A percentile compares a stretch with the other conserved stretches of the same genome.
phyloP scores from a whole-genome alignment of 768 basidiomycete genomes.

The Rhizopogon salebrosus region DNA sequence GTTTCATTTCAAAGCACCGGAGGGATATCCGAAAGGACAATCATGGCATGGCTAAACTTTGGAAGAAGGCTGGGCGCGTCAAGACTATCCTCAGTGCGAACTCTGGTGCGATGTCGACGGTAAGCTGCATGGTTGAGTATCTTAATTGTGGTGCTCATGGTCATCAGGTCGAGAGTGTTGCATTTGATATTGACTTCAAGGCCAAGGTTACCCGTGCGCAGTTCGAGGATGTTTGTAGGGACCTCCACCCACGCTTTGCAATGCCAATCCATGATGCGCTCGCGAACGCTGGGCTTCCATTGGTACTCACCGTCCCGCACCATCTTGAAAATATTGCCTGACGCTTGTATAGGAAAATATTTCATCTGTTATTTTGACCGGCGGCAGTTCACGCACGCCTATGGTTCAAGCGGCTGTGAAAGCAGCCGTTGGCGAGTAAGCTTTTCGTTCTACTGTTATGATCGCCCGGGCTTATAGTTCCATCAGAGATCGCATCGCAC shows the following conservation, averaged over 20 bases:
- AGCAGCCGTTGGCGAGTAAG: conserved; percentile 72
- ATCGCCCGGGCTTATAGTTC: not conserved
- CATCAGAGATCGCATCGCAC: conserved; percentile 75
- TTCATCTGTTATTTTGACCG: conserved; percentile 87
- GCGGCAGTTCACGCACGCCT: conserved; percentile 85
- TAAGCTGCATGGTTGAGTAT: conserved; percentile 30
- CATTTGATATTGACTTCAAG: conserved; percentile 88
- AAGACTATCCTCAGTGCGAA: conserved; percentile 95
- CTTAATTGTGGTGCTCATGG: conserved; percentile 3
- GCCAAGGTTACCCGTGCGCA: conserved; percentile 67
- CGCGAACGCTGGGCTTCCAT: conserved; percentile 53
- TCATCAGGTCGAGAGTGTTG: conserved; percentile 75
- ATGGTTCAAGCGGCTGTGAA: conserved; percentile 86
- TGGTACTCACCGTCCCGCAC: conserved; percentile 35
- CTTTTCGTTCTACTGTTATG: conserved; percentile 6
- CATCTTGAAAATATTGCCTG: not conserved
- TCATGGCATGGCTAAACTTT: conserved; percentile 86
- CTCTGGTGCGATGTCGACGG: conserved; percentile 66
- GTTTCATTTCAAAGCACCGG: conserved; percentile 69
- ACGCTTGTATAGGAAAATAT: conserved; percentile 58
- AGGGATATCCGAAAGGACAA: conserved; percentile 67
- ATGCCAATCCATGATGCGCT: conserved; percentile 76
- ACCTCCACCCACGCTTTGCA: conserved; percentile 57
- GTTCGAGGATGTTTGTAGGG: conserved; percentile 73
- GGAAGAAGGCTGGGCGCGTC: conserved; percentile 89